These are phyloP conservation scores for Cyclospora cayetanensis DNA, from an alignment of 169 alveolate genomes.

Conservation along the genomic window DNA sequence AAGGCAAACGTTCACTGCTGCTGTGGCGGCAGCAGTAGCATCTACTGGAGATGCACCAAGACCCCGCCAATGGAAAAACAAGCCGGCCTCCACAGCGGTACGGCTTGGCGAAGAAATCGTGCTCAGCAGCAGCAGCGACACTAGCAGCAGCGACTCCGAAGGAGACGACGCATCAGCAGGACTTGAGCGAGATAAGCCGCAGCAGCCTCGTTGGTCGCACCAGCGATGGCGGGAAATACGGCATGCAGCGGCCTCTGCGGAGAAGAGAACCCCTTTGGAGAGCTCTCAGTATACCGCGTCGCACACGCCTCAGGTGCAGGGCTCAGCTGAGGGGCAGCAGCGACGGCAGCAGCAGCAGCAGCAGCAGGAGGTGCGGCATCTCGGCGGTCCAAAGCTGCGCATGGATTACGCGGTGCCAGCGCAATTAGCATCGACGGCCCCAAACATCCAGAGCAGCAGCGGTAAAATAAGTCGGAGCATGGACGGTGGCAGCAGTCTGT, in stretches of 20 bases:
- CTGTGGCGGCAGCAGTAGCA: background rate
- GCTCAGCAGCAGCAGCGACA: constrained; percentile 13
- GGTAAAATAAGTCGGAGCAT: too few relatives aligned
- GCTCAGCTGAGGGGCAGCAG: background rate
- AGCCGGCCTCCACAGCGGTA: too few relatives aligned
- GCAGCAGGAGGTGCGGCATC: background rate
- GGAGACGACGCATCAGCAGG: background rate
- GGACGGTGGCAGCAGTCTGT: background rate
- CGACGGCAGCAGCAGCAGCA: background rate
- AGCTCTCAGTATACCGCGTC: background rate
- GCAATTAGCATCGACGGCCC: background rate
- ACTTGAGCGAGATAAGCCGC: background rate
- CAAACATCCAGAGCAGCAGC: background rate
- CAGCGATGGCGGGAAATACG: background rate
- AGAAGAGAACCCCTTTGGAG: background rate
- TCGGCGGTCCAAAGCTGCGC: background rate
- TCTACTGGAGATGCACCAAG: background rate
- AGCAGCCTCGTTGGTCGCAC: background rate
- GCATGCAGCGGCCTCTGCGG: background rate
- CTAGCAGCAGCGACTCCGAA: background rate
- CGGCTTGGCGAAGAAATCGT: background rate
- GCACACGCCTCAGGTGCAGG: background rate
- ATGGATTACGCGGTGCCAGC: background rate
- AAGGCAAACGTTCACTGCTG: background rate
- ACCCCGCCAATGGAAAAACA: too few relatives aligned